Evolutionary conservation across 2,329 filamentous ascomycete genomes (phyloP), one percentile per base, ranked within the genome.

Genomic region (Periconia macrospinosa): DNA sequence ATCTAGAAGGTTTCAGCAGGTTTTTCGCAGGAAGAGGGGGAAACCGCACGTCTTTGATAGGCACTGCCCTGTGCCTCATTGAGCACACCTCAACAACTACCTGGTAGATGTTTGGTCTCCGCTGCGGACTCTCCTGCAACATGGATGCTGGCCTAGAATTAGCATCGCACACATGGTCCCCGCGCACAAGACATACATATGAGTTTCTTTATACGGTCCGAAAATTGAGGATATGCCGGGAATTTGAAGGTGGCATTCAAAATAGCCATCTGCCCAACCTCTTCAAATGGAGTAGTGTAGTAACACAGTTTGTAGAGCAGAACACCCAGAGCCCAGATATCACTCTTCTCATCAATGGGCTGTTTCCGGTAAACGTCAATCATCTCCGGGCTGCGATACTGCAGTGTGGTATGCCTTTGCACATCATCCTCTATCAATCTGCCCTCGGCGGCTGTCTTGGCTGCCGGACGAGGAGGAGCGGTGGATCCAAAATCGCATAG

Each of bases 361-460:
- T 92, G 91, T 75, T 95, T 96, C 58, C 92, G 84, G 76, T 97
- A 99, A 20, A 99, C 94, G 69, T 99, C 94, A 56, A 99, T 88
- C 94, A 99, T 99, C 76, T 99, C 94, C 6, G 94, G 94, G 71
- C 93, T 97, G 61, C 94, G 85, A 73, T 99, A 99, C 74, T 99
- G 94, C 76, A 99, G 83, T 0, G 94, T 99, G 0, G 94, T 99
- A 72, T 99, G 93, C 67, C 91, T 90, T 75, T 97, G 94, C 13
- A 99, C 88, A 75, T 99, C 94, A 70, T 99, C 94, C 74, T 99
- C 94, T 69, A 97, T 91, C 63, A 95, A 75, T 53, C 93, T 87
- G 61, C 93, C 96, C 75, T 99, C 94, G 40, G 87, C 86, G 7
- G 92, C 89, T 6, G 90, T 93, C 15, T 86, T 90, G 13, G 94